These are phyloP conservation scores for Saccharomyces uvarum DNA, from an alignment of 1,139 yeast species.

Conservation along the genomic window DNA sequence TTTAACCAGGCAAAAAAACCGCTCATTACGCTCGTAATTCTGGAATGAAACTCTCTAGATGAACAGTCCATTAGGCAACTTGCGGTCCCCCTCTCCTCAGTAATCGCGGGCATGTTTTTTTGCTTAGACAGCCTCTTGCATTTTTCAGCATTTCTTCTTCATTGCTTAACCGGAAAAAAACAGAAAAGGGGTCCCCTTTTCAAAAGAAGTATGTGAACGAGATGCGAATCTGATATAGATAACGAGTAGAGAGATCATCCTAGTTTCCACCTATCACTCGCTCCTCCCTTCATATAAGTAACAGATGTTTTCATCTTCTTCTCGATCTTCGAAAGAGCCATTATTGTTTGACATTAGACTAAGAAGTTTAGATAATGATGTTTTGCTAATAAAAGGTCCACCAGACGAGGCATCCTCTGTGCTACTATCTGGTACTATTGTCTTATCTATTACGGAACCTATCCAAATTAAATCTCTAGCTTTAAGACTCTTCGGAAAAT, in stretches of 20 bases:
- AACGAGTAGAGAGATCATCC: neutral
- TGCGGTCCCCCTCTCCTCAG: no score
- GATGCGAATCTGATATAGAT: neutral
- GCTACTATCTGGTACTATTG: conserved; percentile 67
- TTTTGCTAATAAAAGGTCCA: conserved; percentile 70
- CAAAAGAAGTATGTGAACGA: neutral
- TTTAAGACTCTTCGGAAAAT: conserved; percentile 56
- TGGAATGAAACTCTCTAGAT: neutral
- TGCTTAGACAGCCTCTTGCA: neutral
- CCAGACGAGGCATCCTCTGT: conserved; percentile 74
- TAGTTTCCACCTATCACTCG: neutral
- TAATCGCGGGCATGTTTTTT: neutral
- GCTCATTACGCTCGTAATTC: no score
- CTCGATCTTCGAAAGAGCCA: conserved; percentile 19
- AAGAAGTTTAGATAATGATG: conserved; percentile 67
- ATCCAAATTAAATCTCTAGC: conserved; percentile 56
- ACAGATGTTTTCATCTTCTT: conserved; percentile 9
- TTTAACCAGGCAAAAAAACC: no score
- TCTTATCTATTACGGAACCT: conserved; percentile 70
- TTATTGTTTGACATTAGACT: conserved; percentile 29
- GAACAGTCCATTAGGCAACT: no score
- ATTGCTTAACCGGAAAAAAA: neutral
- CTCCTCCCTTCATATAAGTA: neutral
- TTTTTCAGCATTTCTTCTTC: neutral
- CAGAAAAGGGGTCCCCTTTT: neutral